Evolutionary conservation across 352 stramenopile species (phyloP).

Genomic region (Globisporangium viniferum): DNA sequence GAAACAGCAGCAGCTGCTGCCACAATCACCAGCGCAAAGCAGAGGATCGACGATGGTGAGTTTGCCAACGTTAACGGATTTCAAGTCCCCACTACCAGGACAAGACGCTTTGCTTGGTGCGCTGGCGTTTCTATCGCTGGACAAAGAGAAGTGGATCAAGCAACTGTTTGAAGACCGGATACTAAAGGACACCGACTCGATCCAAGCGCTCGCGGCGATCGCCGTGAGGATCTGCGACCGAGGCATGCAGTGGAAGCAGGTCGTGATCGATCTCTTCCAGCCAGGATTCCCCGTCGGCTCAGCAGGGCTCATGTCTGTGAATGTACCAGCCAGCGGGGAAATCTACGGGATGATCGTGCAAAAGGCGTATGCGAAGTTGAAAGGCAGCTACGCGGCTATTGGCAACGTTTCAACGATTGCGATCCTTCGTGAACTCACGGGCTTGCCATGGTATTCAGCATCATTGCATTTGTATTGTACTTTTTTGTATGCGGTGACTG

Average conservation of each 20-base stretch:
- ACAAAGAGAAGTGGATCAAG: constrained; percentile 20
- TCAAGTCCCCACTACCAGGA: constrained; percentile 24
- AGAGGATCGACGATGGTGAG: neutral
- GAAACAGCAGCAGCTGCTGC: neutral
- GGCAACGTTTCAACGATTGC: constrained; percentile 20
- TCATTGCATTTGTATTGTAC: neutral
- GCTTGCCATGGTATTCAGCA: constrained; percentile 33
- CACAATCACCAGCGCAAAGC: neutral
- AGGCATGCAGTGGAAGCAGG: constrained; percentile 27
- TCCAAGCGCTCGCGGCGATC: constrained; percentile 5
- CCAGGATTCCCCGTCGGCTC: constrained; percentile 33
- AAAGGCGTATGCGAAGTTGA: constrained; percentile 59
- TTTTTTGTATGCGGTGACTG: neutral
- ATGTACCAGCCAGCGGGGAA: constrained; percentile 23
- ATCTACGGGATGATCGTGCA: constrained; percentile 41
- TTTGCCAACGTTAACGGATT: neutral
- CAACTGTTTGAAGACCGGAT: constrained; percentile 20
- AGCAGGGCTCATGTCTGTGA: constrained; percentile 24
- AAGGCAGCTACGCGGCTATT: constrained; percentile 36
- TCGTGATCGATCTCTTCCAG: constrained; percentile 48
- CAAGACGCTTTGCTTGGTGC: constrained; percentile 35
- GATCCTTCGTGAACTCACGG: constrained; percentile 45
- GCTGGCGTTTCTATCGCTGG: constrained; percentile 22
- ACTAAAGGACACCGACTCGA: neutral
- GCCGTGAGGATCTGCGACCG: constrained; percentile 26